phyloP scores from a whole-genome alignment of 495 filamentous ascomycete species.

The Lasiosphaeriaceae sp. region DNA sequence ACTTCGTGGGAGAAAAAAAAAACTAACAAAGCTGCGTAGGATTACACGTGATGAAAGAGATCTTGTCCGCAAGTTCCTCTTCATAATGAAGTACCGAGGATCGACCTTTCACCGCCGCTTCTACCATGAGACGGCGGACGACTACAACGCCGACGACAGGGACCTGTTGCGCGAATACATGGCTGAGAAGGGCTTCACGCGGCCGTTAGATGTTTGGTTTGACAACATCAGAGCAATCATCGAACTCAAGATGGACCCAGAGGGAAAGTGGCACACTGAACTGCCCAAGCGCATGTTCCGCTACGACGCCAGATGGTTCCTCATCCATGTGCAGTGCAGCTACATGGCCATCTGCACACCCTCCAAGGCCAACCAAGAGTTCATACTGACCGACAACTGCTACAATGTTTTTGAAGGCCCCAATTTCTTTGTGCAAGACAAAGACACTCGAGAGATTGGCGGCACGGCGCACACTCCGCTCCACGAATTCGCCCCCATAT shows the following conservation, averaged over 20 bases:
- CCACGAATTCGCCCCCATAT: conserved; percentile 47
- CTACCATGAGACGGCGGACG: conserved; percentile 29
- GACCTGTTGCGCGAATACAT: conserved; percentile 40
- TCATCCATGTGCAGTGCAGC: conserved; percentile 28
- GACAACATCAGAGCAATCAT: conserved; percentile 44
- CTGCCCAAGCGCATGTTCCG: conserved; percentile 35
- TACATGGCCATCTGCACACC: conserved; percentile 49
- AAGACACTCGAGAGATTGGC: conserved; percentile 19
- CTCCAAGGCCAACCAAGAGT: conserved; percentile 35
- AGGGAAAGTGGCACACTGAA: conserved; percentile 29
- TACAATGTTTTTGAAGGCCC: conserved; percentile 49
- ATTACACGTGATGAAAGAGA: conserved; percentile 39
- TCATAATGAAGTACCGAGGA: conserved; percentile 50
- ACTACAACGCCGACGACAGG: conserved; percentile 39
- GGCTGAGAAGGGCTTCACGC: conserved; percentile 37
- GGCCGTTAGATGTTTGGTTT: conserved; percentile 52
- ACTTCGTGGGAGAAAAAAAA: neutral
- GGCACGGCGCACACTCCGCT: conserved; percentile 8
- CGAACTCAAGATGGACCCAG: conserved; percentile 41
- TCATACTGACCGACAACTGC: conserved; percentile 46
- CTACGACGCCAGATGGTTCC: conserved; percentile 42
- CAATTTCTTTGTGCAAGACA: conserved; percentile 12
- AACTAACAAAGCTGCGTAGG: neutral
- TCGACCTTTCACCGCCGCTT: conserved; percentile 30
- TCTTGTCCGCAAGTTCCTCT: conserved; percentile 49